Conservation (phyloP, 2,329 filamentous ascomycete genomes). For the Knufia petricola region DNA sequence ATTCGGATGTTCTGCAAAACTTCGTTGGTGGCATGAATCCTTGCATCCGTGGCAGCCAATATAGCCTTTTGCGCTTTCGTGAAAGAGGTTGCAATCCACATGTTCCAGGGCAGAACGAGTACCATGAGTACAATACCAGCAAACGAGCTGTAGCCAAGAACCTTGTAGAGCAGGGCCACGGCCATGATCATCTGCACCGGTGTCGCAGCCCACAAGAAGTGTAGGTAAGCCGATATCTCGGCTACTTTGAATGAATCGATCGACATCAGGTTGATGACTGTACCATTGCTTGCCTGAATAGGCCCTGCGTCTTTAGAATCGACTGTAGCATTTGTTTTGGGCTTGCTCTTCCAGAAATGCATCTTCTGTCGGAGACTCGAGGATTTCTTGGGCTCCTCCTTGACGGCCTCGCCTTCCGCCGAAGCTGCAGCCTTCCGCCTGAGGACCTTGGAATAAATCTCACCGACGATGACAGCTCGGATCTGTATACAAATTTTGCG, state of each 20-base stretch:
- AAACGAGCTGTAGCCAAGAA: constrained; percentile 87
- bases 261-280: constrained; percentile 99
- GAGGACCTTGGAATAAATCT: constrained; percentile 93
- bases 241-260: constrained; percentile 98
- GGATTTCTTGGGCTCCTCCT: constrained; percentile 33
- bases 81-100: constrained; percentile 78
- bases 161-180: constrained; percentile 70
- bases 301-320: constrained; percentile 36
- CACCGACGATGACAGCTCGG: constrained; percentile 88
- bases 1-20: constrained; percentile 95
- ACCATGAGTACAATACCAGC: constrained; percentile 88
- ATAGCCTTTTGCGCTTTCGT: constrained; percentile 80
- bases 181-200: constrained; percentile 81
- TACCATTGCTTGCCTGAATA: constrained; percentile 80
- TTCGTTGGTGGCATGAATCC: constrained; percentile 94
- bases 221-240: constrained; percentile 86
- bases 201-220: constrained; percentile 87
- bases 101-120: constrained; percentile 79
- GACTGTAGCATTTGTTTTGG: constrained; percentile 16
- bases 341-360: constrained; percentile 38
- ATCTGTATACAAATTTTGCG: constrained; percentile 89
- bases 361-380: constrained; percentile 36
- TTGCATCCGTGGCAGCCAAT: constrained; percentile 84
- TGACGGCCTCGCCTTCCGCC: constrained; percentile 62
- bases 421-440: constrained; percentile 78